Percentiles rank a stretch among this genome's conserved stretches.
These are phyloP conservation scores for Lactarius deliciosus DNA, from an alignment of 768 basidiomycete species.

Conservation along the genomic window DNA sequence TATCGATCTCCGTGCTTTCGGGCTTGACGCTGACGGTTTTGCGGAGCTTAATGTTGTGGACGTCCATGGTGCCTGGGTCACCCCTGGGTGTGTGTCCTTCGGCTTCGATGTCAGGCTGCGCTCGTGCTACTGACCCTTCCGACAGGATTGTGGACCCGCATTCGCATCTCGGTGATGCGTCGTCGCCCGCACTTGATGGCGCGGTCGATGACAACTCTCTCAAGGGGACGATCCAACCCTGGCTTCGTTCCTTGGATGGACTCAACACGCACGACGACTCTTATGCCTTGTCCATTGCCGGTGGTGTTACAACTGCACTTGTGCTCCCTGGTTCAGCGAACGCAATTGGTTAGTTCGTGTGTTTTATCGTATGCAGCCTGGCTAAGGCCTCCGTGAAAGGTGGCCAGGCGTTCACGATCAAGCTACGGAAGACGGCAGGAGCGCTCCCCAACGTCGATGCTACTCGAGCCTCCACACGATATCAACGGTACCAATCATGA, in stretches of 20 bases:
- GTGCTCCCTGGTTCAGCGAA: constrained; percentile 71
- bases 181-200: constrained; percentile 34
- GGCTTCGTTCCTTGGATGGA: constrained; percentile 74
- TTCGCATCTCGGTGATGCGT: constrained; percentile 46
- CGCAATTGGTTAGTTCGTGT: constrained; percentile 17
- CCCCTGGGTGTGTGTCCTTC: constrained; percentile 52
- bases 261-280: constrained; percentile 83
- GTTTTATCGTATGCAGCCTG: not conserved
- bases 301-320: constrained; percentile 77
- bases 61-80: constrained; percentile 70
- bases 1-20: constrained; percentile 35
- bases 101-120: not conserved
- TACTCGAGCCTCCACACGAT: constrained; percentile 71
- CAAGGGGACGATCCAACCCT: constrained; percentile 53
- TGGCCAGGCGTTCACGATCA: constrained; percentile 77
- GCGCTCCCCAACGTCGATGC: constrained; percentile 68
- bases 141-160: constrained; percentile 46
- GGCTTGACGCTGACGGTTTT: constrained; percentile 28
- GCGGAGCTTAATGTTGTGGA: constrained; percentile 50
- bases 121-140: not conserved
- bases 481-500: constrained; percentile 53
- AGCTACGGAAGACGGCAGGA: constrained; percentile 73
- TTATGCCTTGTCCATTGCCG: constrained; percentile 66
- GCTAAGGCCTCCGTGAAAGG: constrained; percentile 40
- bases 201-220: constrained; percentile 45